phyloP scores from a whole-genome alignment of 495 filamentous ascomycete genomes.

The Neurospora sp. region DNA sequence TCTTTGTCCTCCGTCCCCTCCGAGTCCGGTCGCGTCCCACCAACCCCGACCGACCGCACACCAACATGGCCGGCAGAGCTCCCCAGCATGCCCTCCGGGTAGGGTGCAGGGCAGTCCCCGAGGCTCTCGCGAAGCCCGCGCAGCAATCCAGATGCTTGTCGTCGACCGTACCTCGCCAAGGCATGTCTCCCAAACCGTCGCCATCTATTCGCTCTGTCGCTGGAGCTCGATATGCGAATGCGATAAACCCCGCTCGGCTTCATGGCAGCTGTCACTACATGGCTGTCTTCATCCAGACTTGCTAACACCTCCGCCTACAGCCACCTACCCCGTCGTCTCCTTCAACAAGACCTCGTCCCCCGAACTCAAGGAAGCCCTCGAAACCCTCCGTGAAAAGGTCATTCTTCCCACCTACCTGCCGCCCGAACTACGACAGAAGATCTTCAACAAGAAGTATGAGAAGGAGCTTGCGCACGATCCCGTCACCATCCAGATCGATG shows the following conservation, averaged over 20 bases:
- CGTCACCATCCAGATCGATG: slow-evolving; percentile 48
- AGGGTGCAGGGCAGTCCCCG: slow-evolving; percentile 6
- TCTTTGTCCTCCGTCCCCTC: not conserved
- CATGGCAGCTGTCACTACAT: not conserved
- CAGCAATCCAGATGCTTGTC: slow-evolving; percentile 15
- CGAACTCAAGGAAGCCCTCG: slow-evolving; percentile 32
- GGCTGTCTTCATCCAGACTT: not conserved
- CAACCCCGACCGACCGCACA: not conserved
- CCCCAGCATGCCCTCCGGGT: slow-evolving; percentile 12
- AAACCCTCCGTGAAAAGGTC: slow-evolving; percentile 48
- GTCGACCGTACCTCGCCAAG: slow-evolving; percentile 8
- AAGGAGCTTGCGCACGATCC: slow-evolving; percentile 46
- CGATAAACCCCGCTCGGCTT: not conserved
- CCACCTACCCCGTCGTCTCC: slow-evolving; percentile 8
- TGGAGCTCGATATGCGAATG: not conserved
- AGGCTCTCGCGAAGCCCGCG: slow-evolving; percentile 1
- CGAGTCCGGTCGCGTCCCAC: not conserved
- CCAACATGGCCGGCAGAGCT: slow-evolving; percentile 14
- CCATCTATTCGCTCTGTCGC: not conserved
- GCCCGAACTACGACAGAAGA: slow-evolving; percentile 41
- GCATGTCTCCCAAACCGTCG: slow-evolving; percentile 3
- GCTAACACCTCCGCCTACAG: slow-evolving; percentile 1
- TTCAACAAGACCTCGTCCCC: slow-evolving; percentile 25
- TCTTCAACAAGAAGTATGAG: slow-evolving; percentile 42
- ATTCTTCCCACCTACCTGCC: slow-evolving; percentile 55